These are phyloP conservation scores for Sclerospora graminicola DNA, from an alignment of 352 stramenopile genomes.

Conservation along the genomic window DNA sequence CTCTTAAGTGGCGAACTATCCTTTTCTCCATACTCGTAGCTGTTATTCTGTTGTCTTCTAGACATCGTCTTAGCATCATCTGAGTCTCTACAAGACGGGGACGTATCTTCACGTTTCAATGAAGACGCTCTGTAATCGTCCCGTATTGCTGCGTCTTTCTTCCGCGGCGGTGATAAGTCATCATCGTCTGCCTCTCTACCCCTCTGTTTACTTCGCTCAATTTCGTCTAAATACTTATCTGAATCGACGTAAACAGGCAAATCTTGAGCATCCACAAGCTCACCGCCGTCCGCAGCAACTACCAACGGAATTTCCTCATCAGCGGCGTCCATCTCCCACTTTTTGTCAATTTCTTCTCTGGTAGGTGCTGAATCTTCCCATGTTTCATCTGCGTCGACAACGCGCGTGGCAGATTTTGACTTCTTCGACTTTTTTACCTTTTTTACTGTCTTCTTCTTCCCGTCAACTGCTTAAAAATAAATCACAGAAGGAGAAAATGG, in stretches of 20 bases:
- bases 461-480: slow-evolving; percentile 5
- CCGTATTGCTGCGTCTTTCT: slow-evolving; percentile 7
- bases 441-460: slow-evolving; percentile 28
- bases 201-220: slow-evolving; percentile 20
- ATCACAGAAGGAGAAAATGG: neutral
- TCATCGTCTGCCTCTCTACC: slow-evolving; percentile 10
- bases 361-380: slow-evolving; percentile 42
- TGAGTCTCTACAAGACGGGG: slow-evolving; percentile 15
- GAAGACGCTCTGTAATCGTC: slow-evolving; percentile 15
- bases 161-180: slow-evolving; percentile 45
- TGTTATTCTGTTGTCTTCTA: slow-evolving; percentile 5
- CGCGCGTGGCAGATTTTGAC: slow-evolving; percentile 14
- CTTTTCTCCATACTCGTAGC: neutral
- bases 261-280: slow-evolving; percentile 48
- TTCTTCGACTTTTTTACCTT: slow-evolving; percentile 63
- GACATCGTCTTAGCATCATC: neutral
- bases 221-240: slow-evolving; percentile 46
- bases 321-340: slow-evolving; percentile 45
- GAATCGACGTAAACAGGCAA: slow-evolving; percentile 66
- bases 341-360: slow-evolving; percentile 39
- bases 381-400: slow-evolving; percentile 53
- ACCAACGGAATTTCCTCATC: slow-evolving; percentile 31
- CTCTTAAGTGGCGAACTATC: slow-evolving; percentile 23
- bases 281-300: slow-evolving; percentile 35
- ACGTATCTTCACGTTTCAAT: slow-evolving; percentile 16